Conservation (phyloP, 2,329 filamentous ascomycete genomes). For the Cucurbitaria berberidis region DNA sequence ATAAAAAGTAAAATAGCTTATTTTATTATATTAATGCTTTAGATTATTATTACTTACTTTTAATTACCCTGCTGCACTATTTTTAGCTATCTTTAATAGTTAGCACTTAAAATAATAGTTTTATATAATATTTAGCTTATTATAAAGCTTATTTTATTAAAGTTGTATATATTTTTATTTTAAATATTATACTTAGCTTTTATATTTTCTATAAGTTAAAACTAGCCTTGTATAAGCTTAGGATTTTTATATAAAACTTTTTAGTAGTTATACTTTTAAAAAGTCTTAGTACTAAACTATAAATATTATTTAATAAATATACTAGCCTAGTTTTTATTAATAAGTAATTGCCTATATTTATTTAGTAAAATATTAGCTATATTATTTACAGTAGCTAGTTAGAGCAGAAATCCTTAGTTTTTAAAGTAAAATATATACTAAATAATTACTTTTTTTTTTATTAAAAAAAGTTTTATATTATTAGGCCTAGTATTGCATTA, state of each 20-base stretch:
- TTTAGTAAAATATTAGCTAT: slow-evolving; percentile 16
- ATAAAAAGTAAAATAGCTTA: slow-evolving; percentile 9
- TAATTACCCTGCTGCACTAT: slow-evolving; percentile 1
- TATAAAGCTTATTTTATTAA: background rate
- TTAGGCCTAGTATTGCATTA: slow-evolving; percentile 2
- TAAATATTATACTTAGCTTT: slow-evolving; percentile 12
- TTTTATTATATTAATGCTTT: slow-evolving; percentile 3
- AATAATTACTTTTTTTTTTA: slow-evolving; percentile 13
- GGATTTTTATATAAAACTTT: slow-evolving; percentile 6
- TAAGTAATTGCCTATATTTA: background rate
- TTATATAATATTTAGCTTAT: background rate
- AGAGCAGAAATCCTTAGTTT: slow-evolving; percentile 6
- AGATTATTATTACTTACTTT: slow-evolving; percentile 9
- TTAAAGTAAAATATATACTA: slow-evolving; percentile 18
- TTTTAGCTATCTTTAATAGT: background rate
- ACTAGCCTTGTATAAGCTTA: slow-evolving; percentile 12
- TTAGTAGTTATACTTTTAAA: slow-evolving; percentile 10
- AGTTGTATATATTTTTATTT: slow-evolving; percentile 19
- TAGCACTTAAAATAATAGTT: background rate
- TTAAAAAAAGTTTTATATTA: slow-evolving; percentile 7
- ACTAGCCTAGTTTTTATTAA: slow-evolving; percentile 16
- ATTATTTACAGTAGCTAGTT: slow-evolving; percentile 8
- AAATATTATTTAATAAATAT: slow-evolving; percentile 12
- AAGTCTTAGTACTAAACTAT: slow-evolving; percentile 20
- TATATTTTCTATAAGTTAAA: slow-evolving; percentile 11